Base-by-base conservation (phyloP, 192 early-diverging fungal genomes). In the Powellomyces hirtus region DNA sequence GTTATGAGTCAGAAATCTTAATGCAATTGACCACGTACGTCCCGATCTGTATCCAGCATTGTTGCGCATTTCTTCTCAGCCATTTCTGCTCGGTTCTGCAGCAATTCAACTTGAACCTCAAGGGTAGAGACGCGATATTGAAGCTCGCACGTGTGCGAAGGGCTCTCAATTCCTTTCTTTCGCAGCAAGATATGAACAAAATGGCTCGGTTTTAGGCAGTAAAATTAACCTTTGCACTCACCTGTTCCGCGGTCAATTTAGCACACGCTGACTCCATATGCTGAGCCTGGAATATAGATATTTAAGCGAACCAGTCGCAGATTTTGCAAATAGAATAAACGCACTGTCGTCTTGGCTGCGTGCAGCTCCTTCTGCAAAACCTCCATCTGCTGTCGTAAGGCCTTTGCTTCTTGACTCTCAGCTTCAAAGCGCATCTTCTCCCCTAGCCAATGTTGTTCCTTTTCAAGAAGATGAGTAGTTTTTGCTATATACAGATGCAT, bases 61-160 rank as follows among this genome's bases (percentile, higher is more conserved):
- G 65, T 38, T 14, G 50, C 36, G 53, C 59, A 66, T 50, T 79
- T 79, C n/a, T 37, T 40, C 44, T 83, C 81, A 24, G 81, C 79
- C 49, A 81, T 59, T 37, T 68, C 62, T n/a, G 77, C 37, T 24
- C 79, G 62, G 30, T 77, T 76, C 53, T 74, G 33, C 22, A 76
- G 61, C 11, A 83, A 50, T 56, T 81, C 62, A 1, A 74, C 64
- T 64, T 75, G 42, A 26, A 75, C 76, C 40, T 80, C 55, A 35
- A 81, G 50, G 31, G 31, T 65, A 0, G 60, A 49, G 7, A 74
- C 24, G 4, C 34, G 51, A 35, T 66, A 49, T 49, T 49, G 46
- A 18, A 49, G 14, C n/a, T 24, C 16, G 46, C 46, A 49, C n/a
- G 26, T 16, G 46, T 49, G 46, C 16, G 46, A 16, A 3, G 46